Evolutionary conservation across 2,329 filamentous ascomycete species (phyloP), one percentile per base, ranked within the genome.

Genomic region (Thelonectria blattea): DNA sequence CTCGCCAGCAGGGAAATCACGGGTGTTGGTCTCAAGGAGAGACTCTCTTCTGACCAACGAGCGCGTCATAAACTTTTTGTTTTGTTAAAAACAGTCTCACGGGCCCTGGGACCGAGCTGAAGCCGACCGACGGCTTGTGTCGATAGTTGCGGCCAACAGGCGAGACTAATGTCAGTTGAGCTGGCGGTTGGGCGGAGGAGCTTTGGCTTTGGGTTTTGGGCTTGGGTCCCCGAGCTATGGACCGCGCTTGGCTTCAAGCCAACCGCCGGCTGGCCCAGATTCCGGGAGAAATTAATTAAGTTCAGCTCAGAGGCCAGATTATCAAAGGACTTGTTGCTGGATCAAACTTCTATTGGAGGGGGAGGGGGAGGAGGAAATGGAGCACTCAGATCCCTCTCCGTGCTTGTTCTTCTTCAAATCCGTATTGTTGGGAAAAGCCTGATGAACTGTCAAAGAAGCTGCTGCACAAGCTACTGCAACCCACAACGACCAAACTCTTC

Each of bases 231-330:
- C 39, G 49, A 50, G 59, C 39, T 62, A 42, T 51, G 52, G 65
- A 56, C 52, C 52, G 42, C 67, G 65, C 69, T 43, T 17, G 45
- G 63, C 61, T 43, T 60, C 45, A 60, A 68, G 67, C 64, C 61
- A 56, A 30, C 52, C 46, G 43, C 50, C 52, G 45, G 56, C 32
- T 48, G 46, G 60, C 41, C 56, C 60, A 50, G 47, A 60, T 62
- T 62, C 49, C 17, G 56, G 60, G 60, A 61, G 46, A 62, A 60
- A 57, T 56, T 56, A 62, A 53, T 24, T 49, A 50, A 27, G 14
- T 18, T 24, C 34, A 30, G 27, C 6, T 24, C 14, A 45, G 15
- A 3, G 18, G 12, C 24, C 18, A 39, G 52, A 60, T 43, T 11
- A 39, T 22, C 39, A n/a, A 11, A 30, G 2, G 43, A 14, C 6